Base-by-base conservation (phyloP, 768 basidiomycete species). In the Lentinula lateritia region DNA sequence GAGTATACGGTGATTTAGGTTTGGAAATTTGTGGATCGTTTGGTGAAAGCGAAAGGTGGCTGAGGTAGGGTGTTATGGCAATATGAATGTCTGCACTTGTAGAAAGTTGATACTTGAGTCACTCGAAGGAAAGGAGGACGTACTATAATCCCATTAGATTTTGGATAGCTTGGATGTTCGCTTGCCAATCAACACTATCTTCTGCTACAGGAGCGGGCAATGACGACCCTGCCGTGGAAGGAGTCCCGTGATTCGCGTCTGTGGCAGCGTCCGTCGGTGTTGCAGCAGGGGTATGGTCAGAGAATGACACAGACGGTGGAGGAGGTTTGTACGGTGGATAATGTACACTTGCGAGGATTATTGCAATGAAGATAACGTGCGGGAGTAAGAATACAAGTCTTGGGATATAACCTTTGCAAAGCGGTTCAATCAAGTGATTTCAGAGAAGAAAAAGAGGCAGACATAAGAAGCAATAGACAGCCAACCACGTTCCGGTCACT, bases 61-160 rank as follows among this genome's bases (percentile, higher is more conserved):
- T 74, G 15, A 80, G 67, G 63, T 83, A 70, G 0, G 88, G 85
- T 23, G 83, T 73, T 13, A 82, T 64, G 0, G 78, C 63, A 60
- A 88, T 85, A 54, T 89, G 76, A 0, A 73, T 66, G 65, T 93
- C 92, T 7, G 89, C 81, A 3, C 90, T 92, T 61, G 9, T 23
- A 20, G 63, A 34, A 53, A 16, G 41, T 61, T 38, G 23, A 61
- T 4, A 28, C n/a, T 32, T n/a, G 6, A 32, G 46, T 8, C 16
- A 12, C 32, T 35, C 10, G 38, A n/a, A 20, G 66, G 8, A 39
- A 55, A 20, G 53, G 23, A 58, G 58, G 52, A 74, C 90, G 65
- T 73, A 93, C 90, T 87, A 75, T 6, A 82, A 74, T 6, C 92
- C 93, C 93, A 95, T 95, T 35, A 95, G 81, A 65, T 95, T 95